These are phyloP conservation scores for Zalerion maritima DNA, from an alignment of 495 filamentous ascomycete species.

Conservation along the genomic window DNA sequence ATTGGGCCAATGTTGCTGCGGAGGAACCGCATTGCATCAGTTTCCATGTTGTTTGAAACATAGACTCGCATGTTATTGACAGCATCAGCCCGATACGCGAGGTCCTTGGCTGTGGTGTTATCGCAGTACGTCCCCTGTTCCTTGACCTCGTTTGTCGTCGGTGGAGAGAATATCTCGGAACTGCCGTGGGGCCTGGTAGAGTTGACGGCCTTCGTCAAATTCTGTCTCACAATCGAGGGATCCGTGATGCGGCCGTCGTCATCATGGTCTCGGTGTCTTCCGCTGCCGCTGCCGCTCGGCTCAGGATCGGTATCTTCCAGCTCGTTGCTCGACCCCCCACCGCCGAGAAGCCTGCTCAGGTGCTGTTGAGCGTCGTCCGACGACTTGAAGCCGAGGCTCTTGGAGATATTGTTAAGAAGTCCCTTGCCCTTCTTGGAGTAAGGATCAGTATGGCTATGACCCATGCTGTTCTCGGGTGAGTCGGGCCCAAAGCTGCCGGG, in stretches of 20 bases:
- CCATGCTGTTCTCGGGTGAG: constrained; percentile 32
- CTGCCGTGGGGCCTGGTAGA: constrained; percentile 71
- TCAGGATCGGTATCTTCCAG: constrained; percentile 10
- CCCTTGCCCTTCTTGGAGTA: constrained; percentile 22
- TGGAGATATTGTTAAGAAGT: constrained; percentile 50
- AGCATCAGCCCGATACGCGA: constrained; percentile 57
- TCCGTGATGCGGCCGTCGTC: constrained; percentile 36
- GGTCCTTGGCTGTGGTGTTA: constrained; percentile 61
- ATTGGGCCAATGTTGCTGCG: constrained; percentile 45
- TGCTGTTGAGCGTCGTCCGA: constrained; percentile 21
- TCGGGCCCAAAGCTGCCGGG: constrained; percentile 55
- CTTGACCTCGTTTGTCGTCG: constrained; percentile 57
- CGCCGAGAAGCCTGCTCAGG: constrained; percentile 23
- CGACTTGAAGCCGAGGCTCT: constrained; percentile 48
- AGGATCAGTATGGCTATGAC: constrained; percentile 12
- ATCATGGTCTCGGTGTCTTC: constrained; percentile 1
- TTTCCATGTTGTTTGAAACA: constrained; percentile 37
- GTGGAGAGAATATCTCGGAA: constrained; percentile 50
- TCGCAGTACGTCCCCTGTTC: constrained; percentile 88
- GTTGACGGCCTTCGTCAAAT: constrained; percentile 67
- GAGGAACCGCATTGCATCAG: constrained; percentile 41
- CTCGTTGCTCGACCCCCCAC: constrained; percentile 7
- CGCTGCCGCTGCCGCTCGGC: not conserved
- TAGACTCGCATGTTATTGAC: constrained; percentile 61
- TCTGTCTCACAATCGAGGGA: constrained; percentile 39